Conservation (phyloP, 495 filamentous ascomycete genomes). For the Glutinoglossum americanum region DNA sequence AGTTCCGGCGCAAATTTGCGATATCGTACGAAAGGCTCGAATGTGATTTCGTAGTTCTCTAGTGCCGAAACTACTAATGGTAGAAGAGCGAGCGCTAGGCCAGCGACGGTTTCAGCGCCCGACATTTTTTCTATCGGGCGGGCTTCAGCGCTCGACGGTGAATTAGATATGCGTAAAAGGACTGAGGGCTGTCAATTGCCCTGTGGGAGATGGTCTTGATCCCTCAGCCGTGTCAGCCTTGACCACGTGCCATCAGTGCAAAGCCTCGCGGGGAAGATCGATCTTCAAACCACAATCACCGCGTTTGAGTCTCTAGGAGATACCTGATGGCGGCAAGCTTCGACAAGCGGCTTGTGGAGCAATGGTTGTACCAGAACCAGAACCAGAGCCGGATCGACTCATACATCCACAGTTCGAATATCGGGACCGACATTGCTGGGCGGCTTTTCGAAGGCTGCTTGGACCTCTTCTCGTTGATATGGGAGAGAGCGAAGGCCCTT, state of each 20-base stretch:
- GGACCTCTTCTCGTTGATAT: neutral
- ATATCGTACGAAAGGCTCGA: slow-evolving; percentile 12
- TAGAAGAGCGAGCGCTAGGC: slow-evolving; percentile 13
- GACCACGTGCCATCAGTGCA: too few species aligned
- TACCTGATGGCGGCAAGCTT: neutral
- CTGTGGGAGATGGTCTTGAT: too few species aligned
- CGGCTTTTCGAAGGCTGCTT: neutral
- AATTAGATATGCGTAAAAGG: too few species aligned
- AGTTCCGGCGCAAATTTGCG: slow-evolving; percentile 4
- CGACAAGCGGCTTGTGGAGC: neutral
- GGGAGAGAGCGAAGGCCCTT: slow-evolving; percentile 1
- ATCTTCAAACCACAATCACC: too few species aligned
- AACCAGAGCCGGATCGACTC: too few species aligned
- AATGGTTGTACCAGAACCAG: too few species aligned
- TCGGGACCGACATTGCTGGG: neutral
- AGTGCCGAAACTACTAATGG: slow-evolving; percentile 12
- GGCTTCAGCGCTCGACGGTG: too few species aligned
- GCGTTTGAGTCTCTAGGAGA: neutral
- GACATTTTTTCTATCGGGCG: neutral
- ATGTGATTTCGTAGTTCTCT: slow-evolving; percentile 14
- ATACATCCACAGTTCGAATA: neutral
- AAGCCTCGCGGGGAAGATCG: too few species aligned
- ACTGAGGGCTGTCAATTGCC: too few species aligned
- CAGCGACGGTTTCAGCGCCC: slow-evolving; percentile 8
- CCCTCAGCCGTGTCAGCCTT: too few species aligned